Conservation (phyloP, 352 stramenopile genomes). For the Phytophthora citricola region DNA sequence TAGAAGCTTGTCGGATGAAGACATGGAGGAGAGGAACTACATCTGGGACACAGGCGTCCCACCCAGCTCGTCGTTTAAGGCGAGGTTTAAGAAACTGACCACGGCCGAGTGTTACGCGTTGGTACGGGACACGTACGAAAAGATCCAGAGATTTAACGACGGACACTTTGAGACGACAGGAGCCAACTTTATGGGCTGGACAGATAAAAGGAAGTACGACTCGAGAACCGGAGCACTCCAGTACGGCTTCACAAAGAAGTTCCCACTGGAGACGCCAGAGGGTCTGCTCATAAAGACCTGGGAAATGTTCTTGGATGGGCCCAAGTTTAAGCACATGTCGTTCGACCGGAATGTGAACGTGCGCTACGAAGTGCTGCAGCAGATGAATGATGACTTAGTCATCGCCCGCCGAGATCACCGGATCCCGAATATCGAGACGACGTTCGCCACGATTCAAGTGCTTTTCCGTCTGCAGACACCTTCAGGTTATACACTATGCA, state of each 20-base stretch:
- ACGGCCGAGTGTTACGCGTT: constrained; percentile 48
- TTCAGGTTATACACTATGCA: constrained; percentile 62
- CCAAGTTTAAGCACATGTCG: constrained; percentile 52
- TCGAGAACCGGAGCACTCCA: constrained; percentile 40
- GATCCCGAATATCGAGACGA: constrained; percentile 52
- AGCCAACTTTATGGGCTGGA: constrained; percentile 64
- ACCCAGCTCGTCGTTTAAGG: constrained; percentile 48
- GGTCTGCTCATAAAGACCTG: constrained; percentile 50
- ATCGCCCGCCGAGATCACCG: constrained; percentile 67
- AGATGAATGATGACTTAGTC: constrained; percentile 64
- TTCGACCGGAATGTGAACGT: constrained; percentile 60
- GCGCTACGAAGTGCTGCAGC: constrained; percentile 60
- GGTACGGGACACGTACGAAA: constrained; percentile 60
- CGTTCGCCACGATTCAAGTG: constrained; percentile 63
- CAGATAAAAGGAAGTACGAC: constrained; percentile 46
- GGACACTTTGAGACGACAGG: constrained; percentile 45
- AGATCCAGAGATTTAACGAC: constrained; percentile 52
- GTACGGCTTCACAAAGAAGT: constrained; percentile 70
- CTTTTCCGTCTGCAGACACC: constrained; percentile 73
- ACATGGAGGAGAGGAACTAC: constrained; percentile 12
- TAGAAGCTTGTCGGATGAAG: constrained; percentile 21
- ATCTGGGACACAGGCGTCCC: constrained; percentile 43
- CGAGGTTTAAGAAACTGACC: constrained; percentile 35
- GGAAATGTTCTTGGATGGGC: constrained; percentile 51
- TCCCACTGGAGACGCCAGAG: constrained; percentile 39